Conservation (phyloP, 1,284 basidiomycete species). For the Mycosarcoma mackinlayi region DNA sequence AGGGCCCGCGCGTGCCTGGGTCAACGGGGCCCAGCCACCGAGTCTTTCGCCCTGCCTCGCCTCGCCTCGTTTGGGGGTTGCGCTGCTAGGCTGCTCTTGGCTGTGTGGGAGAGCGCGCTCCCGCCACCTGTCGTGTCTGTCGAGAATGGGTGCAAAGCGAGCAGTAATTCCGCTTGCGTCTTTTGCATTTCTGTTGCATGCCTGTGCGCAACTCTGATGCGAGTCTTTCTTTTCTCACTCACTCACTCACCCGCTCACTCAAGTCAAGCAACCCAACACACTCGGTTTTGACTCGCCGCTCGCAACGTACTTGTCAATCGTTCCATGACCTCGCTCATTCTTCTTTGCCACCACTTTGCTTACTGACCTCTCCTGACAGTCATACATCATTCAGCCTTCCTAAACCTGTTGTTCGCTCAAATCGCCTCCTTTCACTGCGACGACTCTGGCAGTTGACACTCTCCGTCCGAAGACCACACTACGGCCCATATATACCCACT, state of each 20-base stretch:
- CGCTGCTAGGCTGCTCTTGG: no score
- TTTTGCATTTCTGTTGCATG: conserved; percentile 9
- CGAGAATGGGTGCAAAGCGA: conserved; percentile 2
- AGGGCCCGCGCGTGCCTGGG: conserved; percentile 5
- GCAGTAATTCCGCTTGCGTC: conserved; percentile 33
- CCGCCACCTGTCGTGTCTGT: conserved; percentile 2
- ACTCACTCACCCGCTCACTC: not conserved
- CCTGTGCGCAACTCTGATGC: conserved; percentile 11
- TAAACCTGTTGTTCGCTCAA: no score
- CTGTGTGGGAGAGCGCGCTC: not conserved
- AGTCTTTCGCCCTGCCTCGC: not conserved
- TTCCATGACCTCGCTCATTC: not conserved
- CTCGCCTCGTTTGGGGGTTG: not conserved
- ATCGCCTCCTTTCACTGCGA: no score
- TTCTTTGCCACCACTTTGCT: not conserved
- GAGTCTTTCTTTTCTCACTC: not conserved
- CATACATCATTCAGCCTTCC: not conserved
- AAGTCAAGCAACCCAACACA: conserved; percentile 10
- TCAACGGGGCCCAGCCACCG: not conserved
- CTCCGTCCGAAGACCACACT: no score
- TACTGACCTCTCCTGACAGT: not conserved
- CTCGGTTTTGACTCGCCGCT: not conserved
- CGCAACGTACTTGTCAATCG: not conserved
- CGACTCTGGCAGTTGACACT: no score
- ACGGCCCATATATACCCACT: no score